phyloP scores from a whole-genome alignment of 768 basidiomycete genomes.

The Trametes maxima region DNA sequence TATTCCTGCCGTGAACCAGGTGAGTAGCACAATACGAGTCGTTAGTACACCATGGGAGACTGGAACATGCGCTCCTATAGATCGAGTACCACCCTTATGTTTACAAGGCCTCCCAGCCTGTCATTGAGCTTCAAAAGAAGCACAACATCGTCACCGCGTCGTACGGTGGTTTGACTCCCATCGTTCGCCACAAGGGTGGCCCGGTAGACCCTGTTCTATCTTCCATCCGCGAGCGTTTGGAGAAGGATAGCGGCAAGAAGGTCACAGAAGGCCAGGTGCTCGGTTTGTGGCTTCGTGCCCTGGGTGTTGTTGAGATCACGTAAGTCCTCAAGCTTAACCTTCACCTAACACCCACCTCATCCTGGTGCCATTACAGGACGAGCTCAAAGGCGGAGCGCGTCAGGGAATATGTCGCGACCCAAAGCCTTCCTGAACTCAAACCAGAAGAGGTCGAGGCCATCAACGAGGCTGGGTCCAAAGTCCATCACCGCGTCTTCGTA shows the following conservation, averaged over 20 bases:
- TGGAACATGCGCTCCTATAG: slow-evolving; percentile 13
- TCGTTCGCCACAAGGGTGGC: slow-evolving; percentile 37
- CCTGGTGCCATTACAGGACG: slow-evolving; percentile 34
- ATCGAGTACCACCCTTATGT: slow-evolving; percentile 46
- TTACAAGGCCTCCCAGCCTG: slow-evolving; percentile 35
- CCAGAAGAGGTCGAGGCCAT: slow-evolving; percentile 32
- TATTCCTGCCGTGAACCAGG: slow-evolving; percentile 58
- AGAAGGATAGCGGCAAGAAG: slow-evolving; percentile 26
- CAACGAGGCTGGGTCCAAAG: slow-evolving; percentile 32
- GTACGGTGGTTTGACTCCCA: slow-evolving; percentile 32
- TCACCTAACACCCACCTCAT: not conserved
- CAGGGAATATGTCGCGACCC: slow-evolving; percentile 49
- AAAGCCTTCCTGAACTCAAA: slow-evolving; percentile 40
- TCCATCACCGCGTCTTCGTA: slow-evolving; percentile 35
- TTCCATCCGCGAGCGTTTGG: slow-evolving; percentile 33
- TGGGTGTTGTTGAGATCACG: slow-evolving; percentile 37
- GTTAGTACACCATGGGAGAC: slow-evolving; percentile 25
- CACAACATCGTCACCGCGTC: slow-evolving; percentile 31
- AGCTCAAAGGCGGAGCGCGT: slow-evolving; percentile 45
- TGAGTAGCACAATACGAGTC: slow-evolving; percentile 17
- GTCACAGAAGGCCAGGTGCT: slow-evolving; percentile 35
- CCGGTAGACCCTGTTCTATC: slow-evolving; percentile 43
- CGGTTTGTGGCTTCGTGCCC: slow-evolving; percentile 34
- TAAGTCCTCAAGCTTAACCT: slow-evolving; percentile 21
- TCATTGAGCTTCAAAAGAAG: slow-evolving; percentile 27